Evolutionary conservation across 2,329 filamentous ascomycete species (phyloP).

Genomic region (Colletotrichum sp.): DNA sequence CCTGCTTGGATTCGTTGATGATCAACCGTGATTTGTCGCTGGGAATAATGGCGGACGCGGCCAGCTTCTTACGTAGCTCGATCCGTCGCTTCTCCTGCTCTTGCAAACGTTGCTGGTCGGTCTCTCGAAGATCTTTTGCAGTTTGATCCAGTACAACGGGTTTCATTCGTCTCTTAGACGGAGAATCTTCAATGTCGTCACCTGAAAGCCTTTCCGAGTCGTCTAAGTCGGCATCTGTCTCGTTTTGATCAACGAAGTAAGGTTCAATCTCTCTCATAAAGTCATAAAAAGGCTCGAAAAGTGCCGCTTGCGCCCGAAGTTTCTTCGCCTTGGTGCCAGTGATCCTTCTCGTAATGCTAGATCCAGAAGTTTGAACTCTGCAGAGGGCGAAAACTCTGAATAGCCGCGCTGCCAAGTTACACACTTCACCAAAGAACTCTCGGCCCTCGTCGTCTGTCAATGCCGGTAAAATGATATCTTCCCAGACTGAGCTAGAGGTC

Average conservation of each 20-base stretch:
- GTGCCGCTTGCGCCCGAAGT: constrained; percentile 26
- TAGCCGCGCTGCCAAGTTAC: constrained; percentile 1
- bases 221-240: not conserved
- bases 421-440: not conserved
- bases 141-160: constrained; percentile 52
- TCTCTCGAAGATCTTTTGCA: constrained; percentile 59
- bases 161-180: constrained; percentile 52
- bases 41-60: constrained; percentile 43
- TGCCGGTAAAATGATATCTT: constrained; percentile 25
- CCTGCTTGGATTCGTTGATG: constrained; percentile 70
- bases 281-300: constrained; percentile 33
- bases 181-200: constrained; percentile 25
- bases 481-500: constrained; percentile 30
- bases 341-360: constrained; percentile 19
- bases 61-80: constrained; percentile 52
- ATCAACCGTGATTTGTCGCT: constrained; percentile 59
- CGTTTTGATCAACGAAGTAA: not conserved
- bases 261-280: constrained; percentile 26
- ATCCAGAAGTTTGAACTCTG: not conserved
- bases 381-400: constrained; percentile 13
- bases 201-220: not conserved
- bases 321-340: constrained; percentile 7
- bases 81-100: constrained; percentile 59
- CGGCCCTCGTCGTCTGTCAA: not conserved
- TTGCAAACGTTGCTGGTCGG: constrained; percentile 56